Percentiles rank a stretch among this genome's conserved stretches.
Conservation (phyloP, 2,329 filamentous ascomycete species). For the Ophiostoma pallidulum region DNA sequence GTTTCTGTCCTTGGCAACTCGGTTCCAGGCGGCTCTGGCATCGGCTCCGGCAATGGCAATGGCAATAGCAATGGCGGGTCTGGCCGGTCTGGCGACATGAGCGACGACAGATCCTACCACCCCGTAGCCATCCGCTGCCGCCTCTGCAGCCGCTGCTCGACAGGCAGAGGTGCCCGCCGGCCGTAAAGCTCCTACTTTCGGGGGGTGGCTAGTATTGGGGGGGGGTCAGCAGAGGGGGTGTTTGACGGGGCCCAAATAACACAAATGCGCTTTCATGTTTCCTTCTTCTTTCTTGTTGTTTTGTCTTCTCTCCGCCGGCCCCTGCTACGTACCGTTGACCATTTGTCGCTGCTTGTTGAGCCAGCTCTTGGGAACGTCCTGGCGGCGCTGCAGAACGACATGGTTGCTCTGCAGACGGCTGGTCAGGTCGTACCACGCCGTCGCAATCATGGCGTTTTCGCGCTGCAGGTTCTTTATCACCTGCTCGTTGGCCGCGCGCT, state of each 20-base stretch:
- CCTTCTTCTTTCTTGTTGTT: too few relatives aligned
- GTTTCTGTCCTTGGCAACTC: too few relatives aligned
- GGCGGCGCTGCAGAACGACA: constrained; percentile 64
- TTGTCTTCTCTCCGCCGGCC: too few relatives aligned
- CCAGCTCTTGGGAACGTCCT: constrained; percentile 72
- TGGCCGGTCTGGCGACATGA: not conserved
- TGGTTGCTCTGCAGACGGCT: constrained; percentile 74
- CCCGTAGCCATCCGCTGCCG: not conserved
- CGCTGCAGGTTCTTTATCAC: constrained; percentile 61
- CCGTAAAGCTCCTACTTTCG: constrained; percentile 16
- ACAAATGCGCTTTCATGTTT: too few relatives aligned
- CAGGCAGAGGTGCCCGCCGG: not conserved
- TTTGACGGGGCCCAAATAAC: too few relatives aligned
- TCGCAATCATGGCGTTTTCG: constrained; percentile 69
- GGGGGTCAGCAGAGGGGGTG: too few relatives aligned
- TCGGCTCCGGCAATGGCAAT: not conserved
- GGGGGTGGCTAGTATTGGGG: constrained; percentile 19
- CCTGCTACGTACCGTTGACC: constrained; percentile 42
- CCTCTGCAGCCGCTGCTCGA: too few relatives aligned
- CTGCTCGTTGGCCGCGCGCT: constrained; percentile 42
- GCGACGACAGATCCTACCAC: not conserved
- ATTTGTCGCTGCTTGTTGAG: constrained; percentile 71
- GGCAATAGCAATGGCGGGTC: not conserved
- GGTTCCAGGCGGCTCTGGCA: too few relatives aligned
- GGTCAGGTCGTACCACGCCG: constrained; percentile 80